These are phyloP conservation scores for Aphanomyces euteiches DNA, from an alignment of 352 stramenopile genomes.

Conservation along the genomic window DNA sequence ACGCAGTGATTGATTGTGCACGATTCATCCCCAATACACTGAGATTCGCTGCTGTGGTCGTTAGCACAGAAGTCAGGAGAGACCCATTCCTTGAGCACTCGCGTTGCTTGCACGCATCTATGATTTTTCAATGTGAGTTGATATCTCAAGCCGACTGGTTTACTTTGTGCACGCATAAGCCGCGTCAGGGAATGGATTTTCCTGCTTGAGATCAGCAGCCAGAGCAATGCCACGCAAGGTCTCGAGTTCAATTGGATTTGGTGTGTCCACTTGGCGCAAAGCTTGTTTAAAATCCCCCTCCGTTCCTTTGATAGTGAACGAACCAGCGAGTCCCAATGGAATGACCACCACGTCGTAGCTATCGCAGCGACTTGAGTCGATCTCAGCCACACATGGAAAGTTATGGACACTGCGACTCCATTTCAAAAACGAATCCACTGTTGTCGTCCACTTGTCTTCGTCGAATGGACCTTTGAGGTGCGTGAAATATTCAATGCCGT, in stretches of 20 bases:
- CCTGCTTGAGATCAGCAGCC: neutral
- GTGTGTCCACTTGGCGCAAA: neutral
- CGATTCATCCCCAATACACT: neutral
- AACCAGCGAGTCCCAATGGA: neutral
- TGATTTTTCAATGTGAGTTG: neutral
- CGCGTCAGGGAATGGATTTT: neutral
- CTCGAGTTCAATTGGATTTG: neutral
- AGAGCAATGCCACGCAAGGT: neutral
- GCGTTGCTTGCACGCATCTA: neutral
- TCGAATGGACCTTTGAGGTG: slow-evolving; percentile 1
- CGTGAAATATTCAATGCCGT: neutral
- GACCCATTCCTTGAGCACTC: neutral
- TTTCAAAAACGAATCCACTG: neutral
- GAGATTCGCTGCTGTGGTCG: no score
- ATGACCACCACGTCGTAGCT: neutral
- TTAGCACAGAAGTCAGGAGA: neutral
- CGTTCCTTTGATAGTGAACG: neutral
- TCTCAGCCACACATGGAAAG: neutral
- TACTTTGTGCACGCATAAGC: neutral
- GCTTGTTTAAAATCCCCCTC: neutral
- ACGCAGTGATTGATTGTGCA: slow-evolving; percentile 1
- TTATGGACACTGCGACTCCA: neutral
- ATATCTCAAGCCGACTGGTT: neutral
- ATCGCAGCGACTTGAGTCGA: neutral
- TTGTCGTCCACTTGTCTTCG: neutral